Conservation (phyloP, 2,329 filamentous ascomycete genomes). For the Fusarium compactum region DNA sequence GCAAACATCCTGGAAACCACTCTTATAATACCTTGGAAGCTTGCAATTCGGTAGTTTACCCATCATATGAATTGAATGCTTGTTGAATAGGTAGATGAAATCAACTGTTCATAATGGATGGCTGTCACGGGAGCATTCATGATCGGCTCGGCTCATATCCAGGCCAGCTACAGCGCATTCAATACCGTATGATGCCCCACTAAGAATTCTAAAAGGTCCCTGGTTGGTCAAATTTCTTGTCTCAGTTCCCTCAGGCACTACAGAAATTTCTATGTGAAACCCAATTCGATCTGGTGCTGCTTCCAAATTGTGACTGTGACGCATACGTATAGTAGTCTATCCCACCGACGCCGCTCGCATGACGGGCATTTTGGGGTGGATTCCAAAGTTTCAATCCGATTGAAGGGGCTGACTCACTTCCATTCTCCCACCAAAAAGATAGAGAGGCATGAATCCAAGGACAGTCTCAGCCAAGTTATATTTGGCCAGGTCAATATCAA, state of each 20-base stretch:
- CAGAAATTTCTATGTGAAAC: constrained; percentile 27
- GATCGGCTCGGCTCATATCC: background rate
- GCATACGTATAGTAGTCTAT: constrained; percentile 14
- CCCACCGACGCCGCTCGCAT: constrained; percentile 36
- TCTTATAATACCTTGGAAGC: background rate
- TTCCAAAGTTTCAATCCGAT: constrained; percentile 27
- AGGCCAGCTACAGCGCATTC: constrained; percentile 12
- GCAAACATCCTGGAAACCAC: background rate
- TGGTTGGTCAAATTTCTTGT: background rate
- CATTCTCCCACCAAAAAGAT: constrained; percentile 34
- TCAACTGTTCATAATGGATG: background rate
- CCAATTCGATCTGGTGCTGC: constrained; percentile 10
- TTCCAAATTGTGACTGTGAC: constrained; percentile 26
- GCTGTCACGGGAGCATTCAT: background rate
- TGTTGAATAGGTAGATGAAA: background rate
- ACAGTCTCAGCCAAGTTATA: constrained; percentile 41
- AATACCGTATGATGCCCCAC: constrained; percentile 6
- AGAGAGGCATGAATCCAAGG: constrained; percentile 45
- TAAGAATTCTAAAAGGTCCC: background rate
- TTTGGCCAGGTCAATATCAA: constrained; percentile 37
- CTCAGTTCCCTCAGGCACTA: background rate
- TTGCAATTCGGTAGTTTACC: background rate
- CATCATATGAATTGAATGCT: background rate
- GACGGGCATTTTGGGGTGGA: constrained; percentile 32
- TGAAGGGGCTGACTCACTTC: constrained; percentile 36